These are phyloP conservation scores for Hanseniaspora uvarum DNA, from an alignment of 1,139 yeast genomes.

Conservation along the genomic window DNA sequence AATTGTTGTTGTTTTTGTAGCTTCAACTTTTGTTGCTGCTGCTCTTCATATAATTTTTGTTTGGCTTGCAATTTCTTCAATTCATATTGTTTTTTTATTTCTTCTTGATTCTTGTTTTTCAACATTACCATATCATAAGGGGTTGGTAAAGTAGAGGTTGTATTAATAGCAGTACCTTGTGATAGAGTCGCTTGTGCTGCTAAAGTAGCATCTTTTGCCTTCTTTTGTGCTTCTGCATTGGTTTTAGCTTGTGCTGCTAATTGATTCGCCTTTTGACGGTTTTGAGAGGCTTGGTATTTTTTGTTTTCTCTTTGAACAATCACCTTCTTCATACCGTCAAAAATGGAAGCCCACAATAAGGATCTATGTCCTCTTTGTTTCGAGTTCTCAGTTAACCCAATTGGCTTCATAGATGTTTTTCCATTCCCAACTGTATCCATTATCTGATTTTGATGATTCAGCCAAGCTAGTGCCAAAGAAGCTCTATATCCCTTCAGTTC, in stretches of 20 bases:
- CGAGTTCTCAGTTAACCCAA: slow-evolving; percentile 84
- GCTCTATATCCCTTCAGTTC: slow-evolving; percentile 87
- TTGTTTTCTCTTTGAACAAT: slow-evolving; percentile 74
- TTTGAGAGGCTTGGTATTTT: slow-evolving; percentile 13
- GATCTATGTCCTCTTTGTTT: slow-evolving; percentile 86
- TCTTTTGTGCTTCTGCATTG: slow-evolving; percentile 5
- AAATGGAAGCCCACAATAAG: slow-evolving; percentile 90
- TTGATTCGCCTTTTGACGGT: slow-evolving; percentile 13
- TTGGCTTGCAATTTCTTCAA: slow-evolving; percentile 28
- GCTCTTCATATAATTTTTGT: slow-evolving; percentile 26
- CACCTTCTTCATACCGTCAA: slow-evolving; percentile 85
- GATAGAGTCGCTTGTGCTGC: slow-evolving; percentile 38
- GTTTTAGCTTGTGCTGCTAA: slow-evolving; percentile 15
- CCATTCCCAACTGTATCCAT: slow-evolving; percentile 36
- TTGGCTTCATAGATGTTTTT: slow-evolving; percentile 47
- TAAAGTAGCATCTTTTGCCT: slow-evolving; percentile 35
- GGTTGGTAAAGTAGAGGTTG: slow-evolving; percentile 47
- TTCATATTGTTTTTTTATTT: slow-evolving; percentile 38
- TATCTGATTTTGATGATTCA: slow-evolving; percentile 80
- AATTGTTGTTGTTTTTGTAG: slow-evolving; percentile 23
- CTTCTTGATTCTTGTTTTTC: slow-evolving; percentile 76
- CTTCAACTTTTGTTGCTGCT: slow-evolving; percentile 21
- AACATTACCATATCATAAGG: slow-evolving; percentile 74
- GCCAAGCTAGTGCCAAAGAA: slow-evolving; percentile 77
- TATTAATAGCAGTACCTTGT: slow-evolving; percentile 27